Evolutionary conservation across 2,329 filamentous ascomycete genomes (phyloP).

Genomic region (Pseudophaeomoniella oleicola): DNA sequence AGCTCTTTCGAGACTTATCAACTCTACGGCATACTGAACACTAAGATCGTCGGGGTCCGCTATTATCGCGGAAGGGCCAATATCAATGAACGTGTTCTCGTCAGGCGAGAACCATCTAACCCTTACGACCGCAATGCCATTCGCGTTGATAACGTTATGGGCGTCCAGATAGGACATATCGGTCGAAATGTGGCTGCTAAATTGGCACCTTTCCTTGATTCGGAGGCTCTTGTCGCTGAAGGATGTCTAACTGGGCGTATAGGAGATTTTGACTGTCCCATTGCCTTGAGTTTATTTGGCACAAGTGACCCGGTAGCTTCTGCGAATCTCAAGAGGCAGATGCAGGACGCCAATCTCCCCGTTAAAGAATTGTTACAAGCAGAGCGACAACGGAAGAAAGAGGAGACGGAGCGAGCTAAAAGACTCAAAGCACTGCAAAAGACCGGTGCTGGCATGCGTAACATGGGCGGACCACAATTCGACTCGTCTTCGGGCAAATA

Average conservation of each 20-base stretch:
- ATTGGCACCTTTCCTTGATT: constrained; percentile 45
- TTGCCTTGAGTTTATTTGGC: constrained; percentile 56
- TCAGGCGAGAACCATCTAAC: constrained; percentile 53
- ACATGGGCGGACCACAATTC: constrained; percentile 7
- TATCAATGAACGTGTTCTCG: constrained; percentile 46
- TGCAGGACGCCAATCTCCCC: constrained; percentile 53
- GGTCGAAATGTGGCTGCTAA: constrained; percentile 53
- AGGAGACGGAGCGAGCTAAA: constrained; percentile 39
- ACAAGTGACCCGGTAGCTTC: constrained; percentile 40
- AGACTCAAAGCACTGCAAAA: constrained; percentile 25
- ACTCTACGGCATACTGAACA: constrained; percentile 28
- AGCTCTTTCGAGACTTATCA: constrained; percentile 18
- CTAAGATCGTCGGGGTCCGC: constrained; percentile 45
- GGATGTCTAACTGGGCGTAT: constrained; percentile 55
- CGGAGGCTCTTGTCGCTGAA: constrained; percentile 48
- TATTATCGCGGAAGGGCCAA: constrained; percentile 52
- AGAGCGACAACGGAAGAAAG: constrained; percentile 40
- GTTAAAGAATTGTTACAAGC: constrained; percentile 33
- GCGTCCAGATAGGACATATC: constrained; percentile 64
- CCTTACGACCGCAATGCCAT: constrained; percentile 64
- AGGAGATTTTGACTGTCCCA: constrained; percentile 54
- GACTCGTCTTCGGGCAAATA: constrained; percentile 15
- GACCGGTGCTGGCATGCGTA: constrained; percentile 10
- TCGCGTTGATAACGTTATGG: constrained; percentile 60
- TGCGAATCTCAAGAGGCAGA: constrained; percentile 40